Percentiles rank a stretch among this genome's conserved stretches.
Evolutionary conservation across 2,329 filamentous ascomycete genomes (phyloP).

Genomic region (Apiospora phragmitis): DNA sequence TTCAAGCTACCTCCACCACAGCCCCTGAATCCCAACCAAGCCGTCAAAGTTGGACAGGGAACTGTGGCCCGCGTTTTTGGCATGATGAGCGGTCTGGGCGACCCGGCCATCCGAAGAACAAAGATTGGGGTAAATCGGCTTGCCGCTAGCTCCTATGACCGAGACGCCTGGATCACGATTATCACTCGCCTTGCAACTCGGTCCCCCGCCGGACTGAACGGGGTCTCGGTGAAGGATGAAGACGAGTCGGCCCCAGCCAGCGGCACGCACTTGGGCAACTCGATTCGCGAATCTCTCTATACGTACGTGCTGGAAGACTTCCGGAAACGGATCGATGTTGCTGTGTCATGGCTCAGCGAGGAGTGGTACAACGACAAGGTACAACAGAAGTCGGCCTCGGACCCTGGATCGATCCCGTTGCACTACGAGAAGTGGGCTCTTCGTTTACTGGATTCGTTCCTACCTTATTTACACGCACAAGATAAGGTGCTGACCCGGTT

Average conservation of each 20-base stretch:
- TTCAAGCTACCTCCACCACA: conserved; percentile 81
- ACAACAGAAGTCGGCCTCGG: conserved; percentile 39
- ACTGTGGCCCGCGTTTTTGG: conserved; percentile 77
- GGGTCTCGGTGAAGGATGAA: conserved; percentile 57
- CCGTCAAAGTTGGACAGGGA: conserved; percentile 71
- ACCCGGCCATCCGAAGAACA: conserved; percentile 59
- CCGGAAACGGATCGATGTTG: conserved; percentile 82
- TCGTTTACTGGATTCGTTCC: conserved; percentile 82
- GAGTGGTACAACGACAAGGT: conserved; percentile 95
- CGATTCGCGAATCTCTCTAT: conserved; percentile 79
- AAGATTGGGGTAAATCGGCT: conserved; percentile 79
- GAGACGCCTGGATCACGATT: conserved; percentile 89
- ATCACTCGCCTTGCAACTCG: conserved; percentile 84
- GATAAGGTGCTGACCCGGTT: conserved; percentile 91
- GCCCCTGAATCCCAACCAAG: conserved; percentile 69
- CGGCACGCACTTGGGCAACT: conserved; percentile 53
- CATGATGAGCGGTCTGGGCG: conserved; percentile 73
- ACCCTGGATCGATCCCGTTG: conserved; percentile 46
- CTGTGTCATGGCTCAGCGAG: conserved; percentile 92
- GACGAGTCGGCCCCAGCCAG: conserved; percentile 36
- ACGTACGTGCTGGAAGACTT: conserved; percentile 91
- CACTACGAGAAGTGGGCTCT: conserved; percentile 81
- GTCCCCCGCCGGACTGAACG: conserved; percentile 69
- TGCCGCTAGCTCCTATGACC: conserved; percentile 79
- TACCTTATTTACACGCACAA: conserved; percentile 86